These are phyloP conservation scores for Phaeotremella fagi DNA, from an alignment of 768 basidiomycete genomes.

Conservation along the genomic window DNA sequence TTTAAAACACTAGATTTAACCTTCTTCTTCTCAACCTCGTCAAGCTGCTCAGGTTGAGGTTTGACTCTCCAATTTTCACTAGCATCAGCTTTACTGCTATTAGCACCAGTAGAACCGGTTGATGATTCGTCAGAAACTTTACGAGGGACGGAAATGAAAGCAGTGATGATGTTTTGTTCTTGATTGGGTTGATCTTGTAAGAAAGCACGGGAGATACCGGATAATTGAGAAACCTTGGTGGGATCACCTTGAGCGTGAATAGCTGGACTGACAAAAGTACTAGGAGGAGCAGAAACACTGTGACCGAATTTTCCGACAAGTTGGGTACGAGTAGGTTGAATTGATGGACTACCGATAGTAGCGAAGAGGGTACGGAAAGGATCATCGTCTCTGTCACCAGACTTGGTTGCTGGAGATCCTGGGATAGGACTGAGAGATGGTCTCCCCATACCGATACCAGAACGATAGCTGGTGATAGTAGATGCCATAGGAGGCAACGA, in stretches of 20 bases:
- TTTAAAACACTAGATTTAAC: background rate
- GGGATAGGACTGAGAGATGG: background rate
- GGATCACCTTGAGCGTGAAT: too few species aligned
- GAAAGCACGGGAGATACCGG: too few species aligned
- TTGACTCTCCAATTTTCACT: constrained; percentile 31
- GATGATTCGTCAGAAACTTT: background rate
- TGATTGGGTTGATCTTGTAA: too few species aligned
- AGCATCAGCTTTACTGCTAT: constrained; percentile 33
- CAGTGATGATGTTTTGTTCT: too few species aligned
- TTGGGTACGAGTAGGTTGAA: background rate
- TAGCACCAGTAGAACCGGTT: too few species aligned
- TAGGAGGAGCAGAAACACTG: background rate
- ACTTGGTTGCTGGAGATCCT: background rate
- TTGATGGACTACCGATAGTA: background rate
- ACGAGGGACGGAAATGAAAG: background rate
- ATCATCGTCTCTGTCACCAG: background rate
- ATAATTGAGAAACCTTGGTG: too few species aligned
- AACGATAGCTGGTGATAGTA: too few species aligned
- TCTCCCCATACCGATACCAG: background rate
- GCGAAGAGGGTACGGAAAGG: background rate
- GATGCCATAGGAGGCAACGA: too few species aligned
- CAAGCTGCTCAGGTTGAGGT: background rate
- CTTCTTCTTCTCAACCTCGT: background rate
- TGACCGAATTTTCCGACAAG: background rate
- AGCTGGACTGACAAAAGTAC: background rate